Percentiles rank a stretch among this genome's conserved stretches.
phyloP scores from a whole-genome alignment of 805 yeast species.

The Debaryomyces hansenii region DNA sequence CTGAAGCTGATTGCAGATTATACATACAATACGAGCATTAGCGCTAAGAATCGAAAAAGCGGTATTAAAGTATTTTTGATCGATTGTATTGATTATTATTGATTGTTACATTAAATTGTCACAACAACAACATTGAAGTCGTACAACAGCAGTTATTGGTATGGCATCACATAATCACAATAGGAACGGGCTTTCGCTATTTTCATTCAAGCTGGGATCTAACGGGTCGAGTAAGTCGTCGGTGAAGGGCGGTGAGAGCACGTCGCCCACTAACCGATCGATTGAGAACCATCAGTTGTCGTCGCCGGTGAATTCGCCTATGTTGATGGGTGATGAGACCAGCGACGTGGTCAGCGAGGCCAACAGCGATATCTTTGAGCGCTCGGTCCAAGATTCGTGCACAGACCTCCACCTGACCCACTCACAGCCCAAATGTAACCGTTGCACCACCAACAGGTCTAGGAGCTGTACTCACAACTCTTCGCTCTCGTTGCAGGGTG shows the following conservation, averaged over 20 bases:
- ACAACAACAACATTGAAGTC: too few species aligned
- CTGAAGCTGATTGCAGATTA: too few species aligned
- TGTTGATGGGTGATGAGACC: slow-evolving; percentile 7
- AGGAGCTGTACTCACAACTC: slow-evolving; percentile 22
- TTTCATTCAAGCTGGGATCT: background rate
- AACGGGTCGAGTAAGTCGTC: background rate
- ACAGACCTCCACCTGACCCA: background rate
- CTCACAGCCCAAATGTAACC: slow-evolving; percentile 11
- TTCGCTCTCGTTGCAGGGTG: slow-evolving; percentile 22
- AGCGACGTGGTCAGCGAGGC: background rate
- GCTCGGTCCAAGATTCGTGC: slow-evolving; percentile 37
- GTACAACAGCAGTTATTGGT: too few species aligned
- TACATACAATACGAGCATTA: too few species aligned
- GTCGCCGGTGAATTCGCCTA: slow-evolving; percentile 13
- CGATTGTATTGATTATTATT: too few species aligned
- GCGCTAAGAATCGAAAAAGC: too few species aligned
- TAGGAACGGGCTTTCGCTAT: background rate
- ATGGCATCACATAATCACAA: background rate
- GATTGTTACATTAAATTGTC: too few species aligned
- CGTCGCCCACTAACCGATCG: background rate
- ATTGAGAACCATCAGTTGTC: slow-evolving; percentile 9
- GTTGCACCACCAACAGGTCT: slow-evolving; percentile 15
- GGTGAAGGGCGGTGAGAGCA: background rate
- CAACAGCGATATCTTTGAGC: slow-evolving; percentile 35
- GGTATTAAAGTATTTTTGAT: too few species aligned